A percentile compares a stretch with the other conserved stretches of the same genome.
Conservation (phyloP, 352 stramenopile species). For the Saprolegnia parasitica region DNA sequence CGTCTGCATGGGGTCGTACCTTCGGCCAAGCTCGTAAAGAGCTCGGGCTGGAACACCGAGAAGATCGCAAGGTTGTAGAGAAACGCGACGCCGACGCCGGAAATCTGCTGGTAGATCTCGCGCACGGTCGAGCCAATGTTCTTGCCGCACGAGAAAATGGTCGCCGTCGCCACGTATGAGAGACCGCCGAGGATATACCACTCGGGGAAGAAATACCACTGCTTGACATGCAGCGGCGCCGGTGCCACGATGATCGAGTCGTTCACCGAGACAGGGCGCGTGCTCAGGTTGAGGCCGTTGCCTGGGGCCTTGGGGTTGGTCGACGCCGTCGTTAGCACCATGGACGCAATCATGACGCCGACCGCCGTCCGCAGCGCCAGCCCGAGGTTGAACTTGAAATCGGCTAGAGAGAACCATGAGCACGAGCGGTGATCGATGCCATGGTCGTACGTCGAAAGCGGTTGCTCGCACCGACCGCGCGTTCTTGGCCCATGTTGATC, state of each 20-base stretch:
- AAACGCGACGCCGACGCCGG: slow-evolving; percentile 71
- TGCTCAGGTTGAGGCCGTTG: background rate
- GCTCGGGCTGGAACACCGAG: slow-evolving; percentile 35
- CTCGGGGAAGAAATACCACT: slow-evolving; percentile 65
- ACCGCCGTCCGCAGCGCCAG: slow-evolving; percentile 56
- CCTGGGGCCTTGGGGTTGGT: slow-evolving; percentile 5
- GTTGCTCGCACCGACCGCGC: background rate
- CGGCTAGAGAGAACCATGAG: slow-evolving; percentile 6
- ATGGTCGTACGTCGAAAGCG: slow-evolving; percentile 23
- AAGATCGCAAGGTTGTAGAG: slow-evolving; percentile 80
- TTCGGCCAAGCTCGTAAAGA: slow-evolving; percentile 12
- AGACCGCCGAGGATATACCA: slow-evolving; percentile 69
- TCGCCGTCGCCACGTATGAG: slow-evolving; percentile 67
- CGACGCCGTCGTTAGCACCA: slow-evolving; percentile 45
- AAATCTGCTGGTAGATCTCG: slow-evolving; percentile 72
- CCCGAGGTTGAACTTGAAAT: slow-evolving; percentile 28
- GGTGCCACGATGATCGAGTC: slow-evolving; percentile 17
- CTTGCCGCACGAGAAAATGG: slow-evolving; percentile 68
- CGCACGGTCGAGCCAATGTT: slow-evolving; percentile 64
- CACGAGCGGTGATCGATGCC: no score
- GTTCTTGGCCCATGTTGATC: slow-evolving; percentile 25
- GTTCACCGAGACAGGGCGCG: background rate
- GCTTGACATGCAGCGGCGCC: slow-evolving; percentile 43
- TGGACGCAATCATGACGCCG: slow-evolving; percentile 63
- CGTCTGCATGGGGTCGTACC: no score